A percentile compares a stretch with the other conserved stretches of the same genome.
phyloP scores from a whole-genome alignment of 1,284 basidiomycete species.

The Rhodotorula sp. region DNA sequence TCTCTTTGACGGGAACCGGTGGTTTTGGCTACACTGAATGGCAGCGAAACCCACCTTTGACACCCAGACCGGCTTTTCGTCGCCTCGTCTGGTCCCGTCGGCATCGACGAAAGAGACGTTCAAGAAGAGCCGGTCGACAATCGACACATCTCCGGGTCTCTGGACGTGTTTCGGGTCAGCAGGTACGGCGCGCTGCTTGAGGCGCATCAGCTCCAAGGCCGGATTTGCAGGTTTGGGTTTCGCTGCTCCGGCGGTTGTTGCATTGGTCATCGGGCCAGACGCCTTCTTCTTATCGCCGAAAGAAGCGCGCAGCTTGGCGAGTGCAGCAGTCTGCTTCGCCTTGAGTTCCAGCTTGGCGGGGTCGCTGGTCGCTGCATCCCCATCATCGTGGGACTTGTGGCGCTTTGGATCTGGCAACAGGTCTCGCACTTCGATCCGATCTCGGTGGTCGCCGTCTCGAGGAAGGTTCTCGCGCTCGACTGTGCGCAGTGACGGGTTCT shows the following conservation, averaged over 20 bases:
- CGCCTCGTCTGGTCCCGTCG: background rate
- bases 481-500: background rate
- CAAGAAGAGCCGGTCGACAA: constrained; percentile 25
- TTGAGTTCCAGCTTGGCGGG: background rate
- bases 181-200: constrained; percentile 25
- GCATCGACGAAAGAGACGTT: constrained; percentile 7
- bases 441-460: background rate
- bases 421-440: constrained; percentile 12
- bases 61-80: constrained; percentile 12
- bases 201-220: constrained; percentile 22
- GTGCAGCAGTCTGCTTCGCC: constrained; percentile 13
- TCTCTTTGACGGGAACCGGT: background rate
- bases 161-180: constrained; percentile 25
- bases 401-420: constrained; percentile 32
- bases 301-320: constrained; percentile 18
- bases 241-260: background rate
- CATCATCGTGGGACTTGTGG: background rate
- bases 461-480: background rate
- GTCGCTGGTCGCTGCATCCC: background rate
- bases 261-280: background rate
- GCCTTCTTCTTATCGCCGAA: background rate
- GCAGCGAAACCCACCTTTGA: constrained; percentile 16
- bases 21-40: background rate
- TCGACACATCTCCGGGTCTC: constrained; percentile 17
- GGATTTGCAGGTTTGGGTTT: constrained; percentile 1